Evolutionary conservation across 768 basidiomycete species (phyloP).

Genomic region (Boletus fagicola): DNA sequence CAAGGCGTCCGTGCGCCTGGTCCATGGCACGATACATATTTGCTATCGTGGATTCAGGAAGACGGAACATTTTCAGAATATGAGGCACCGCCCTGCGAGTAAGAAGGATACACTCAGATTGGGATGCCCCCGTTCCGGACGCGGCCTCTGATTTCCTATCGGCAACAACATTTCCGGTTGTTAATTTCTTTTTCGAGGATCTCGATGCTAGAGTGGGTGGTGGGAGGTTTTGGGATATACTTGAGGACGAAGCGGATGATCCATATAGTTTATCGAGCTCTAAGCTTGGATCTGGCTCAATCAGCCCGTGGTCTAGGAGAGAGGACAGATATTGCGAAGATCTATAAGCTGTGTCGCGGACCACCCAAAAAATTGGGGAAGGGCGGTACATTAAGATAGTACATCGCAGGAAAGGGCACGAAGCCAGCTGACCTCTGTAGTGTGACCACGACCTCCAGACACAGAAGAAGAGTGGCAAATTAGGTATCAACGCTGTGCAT

Average conservation of each 20-base stretch:
- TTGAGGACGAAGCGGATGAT: slow-evolving; percentile 23
- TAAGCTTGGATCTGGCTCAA: slow-evolving; percentile 54
- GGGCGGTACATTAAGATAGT: not conserved
- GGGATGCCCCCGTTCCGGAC: slow-evolving; percentile 1
- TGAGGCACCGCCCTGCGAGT: slow-evolving; percentile 51
- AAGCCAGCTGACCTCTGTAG: slow-evolving; percentile 55
- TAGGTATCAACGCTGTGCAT: slow-evolving; percentile 70
- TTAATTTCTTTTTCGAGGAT: slow-evolving; percentile 10
- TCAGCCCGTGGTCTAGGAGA: slow-evolving; percentile 53
- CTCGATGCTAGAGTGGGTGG: slow-evolving; percentile 5
- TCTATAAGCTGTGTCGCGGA: slow-evolving; percentile 52
- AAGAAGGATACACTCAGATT: slow-evolving; percentile 42
- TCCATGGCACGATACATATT: slow-evolving; percentile 66
- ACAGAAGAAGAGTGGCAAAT: slow-evolving; percentile 84
- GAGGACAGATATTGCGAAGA: slow-evolving; percentile 65
- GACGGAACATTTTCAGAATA: slow-evolving; percentile 45
- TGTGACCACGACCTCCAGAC: slow-evolving; percentile 85
- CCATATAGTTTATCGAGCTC: slow-evolving; percentile 59
- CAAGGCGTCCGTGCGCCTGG: slow-evolving; percentile 44
- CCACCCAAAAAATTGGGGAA: slow-evolving; percentile 1
- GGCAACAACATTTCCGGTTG: not conserved
- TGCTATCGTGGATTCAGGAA: slow-evolving; percentile 43
- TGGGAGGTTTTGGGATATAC: slow-evolving; percentile 9
- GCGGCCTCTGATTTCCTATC: slow-evolving; percentile 4
- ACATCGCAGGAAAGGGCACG: not conserved